Evolutionary conservation across 1,284 basidiomycete species (phyloP).

Genomic region (Apiotrichum sp.): DNA sequence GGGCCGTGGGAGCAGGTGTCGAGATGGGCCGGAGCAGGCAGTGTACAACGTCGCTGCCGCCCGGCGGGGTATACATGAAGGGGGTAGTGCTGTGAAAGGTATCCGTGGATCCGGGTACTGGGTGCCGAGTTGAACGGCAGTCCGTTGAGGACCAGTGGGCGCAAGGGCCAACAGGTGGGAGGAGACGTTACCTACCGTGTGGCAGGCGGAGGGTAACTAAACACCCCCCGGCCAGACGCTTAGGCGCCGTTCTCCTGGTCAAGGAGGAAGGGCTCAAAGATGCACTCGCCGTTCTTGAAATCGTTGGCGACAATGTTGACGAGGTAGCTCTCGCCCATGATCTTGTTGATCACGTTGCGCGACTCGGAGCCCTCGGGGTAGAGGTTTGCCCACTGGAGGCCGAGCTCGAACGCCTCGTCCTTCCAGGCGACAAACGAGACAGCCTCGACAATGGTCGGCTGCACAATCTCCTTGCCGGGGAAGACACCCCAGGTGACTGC

Average conservation of each 20-base stretch:
- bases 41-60: background rate
- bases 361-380: slow-evolving; percentile 75
- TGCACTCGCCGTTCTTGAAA: slow-evolving; percentile 74
- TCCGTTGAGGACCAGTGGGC: slow-evolving; percentile 14
- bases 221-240: too few relatives aligned
- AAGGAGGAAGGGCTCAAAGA: slow-evolving; percentile 74
- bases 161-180: background rate
- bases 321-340: slow-evolving; percentile 79
- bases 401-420: slow-evolving; percentile 95
- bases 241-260: slow-evolving; percentile 21
- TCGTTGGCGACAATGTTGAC: slow-evolving; percentile 98
- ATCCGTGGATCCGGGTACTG: slow-evolving; percentile 13
- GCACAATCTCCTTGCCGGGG: slow-evolving; percentile 95
- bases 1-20: background rate
- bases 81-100: slow-evolving; percentile 16
- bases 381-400: slow-evolving; percentile 84
- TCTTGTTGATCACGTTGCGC: slow-evolving; percentile 65
- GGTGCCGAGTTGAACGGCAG: slow-evolving; percentile 16
- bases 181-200: background rate
- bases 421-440: slow-evolving; percentile 49
- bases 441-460: slow-evolving; percentile 96
- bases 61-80: slow-evolving; percentile 11
- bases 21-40: too few relatives aligned
- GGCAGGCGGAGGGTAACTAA: too few relatives aligned
- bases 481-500: slow-evolving; percentile 99